Conservation (phyloP, 257 asterid genomes). For the Cruciata laevipes region DNA sequence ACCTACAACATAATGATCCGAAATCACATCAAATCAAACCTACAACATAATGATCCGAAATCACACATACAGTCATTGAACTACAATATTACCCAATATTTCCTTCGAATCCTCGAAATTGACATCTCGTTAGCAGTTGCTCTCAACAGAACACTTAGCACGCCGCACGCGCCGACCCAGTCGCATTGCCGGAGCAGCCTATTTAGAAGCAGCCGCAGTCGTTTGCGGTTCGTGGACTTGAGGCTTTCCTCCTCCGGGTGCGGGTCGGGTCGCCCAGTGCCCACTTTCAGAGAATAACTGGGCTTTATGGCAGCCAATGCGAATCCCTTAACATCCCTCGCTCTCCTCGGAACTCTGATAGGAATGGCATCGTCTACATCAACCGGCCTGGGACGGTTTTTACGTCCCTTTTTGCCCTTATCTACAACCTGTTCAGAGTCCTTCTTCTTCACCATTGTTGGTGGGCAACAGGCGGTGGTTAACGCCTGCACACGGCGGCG, state of each 20-base stretch:
- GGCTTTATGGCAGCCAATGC: conserved; percentile 39
- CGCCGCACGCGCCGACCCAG: conserved; percentile 78
- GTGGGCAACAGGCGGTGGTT: too few relatives aligned
- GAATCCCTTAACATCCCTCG: conserved; percentile 26
- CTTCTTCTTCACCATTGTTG: neutral
- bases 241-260: conserved; percentile 31
- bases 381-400: neutral
- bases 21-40: neutral
- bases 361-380: conserved; percentile 23
- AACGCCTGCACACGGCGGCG: neutral
- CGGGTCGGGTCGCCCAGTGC: conserved; percentile 26
- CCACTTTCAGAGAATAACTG: conserved; percentile 48
- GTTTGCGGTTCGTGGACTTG: conserved; percentile 42
- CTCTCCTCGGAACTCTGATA: conserved; percentile 13
- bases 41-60: too few relatives aligned
- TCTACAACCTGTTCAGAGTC: neutral
- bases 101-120: conserved; percentile 41
- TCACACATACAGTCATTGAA: too few relatives aligned
- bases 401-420: neutral
- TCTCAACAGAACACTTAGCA: conserved; percentile 55
- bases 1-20: neutral
- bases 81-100: conserved; percentile 44
- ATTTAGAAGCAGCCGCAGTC: conserved; percentile 37
- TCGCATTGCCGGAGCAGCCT: conserved; percentile 41
- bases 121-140: conserved; percentile 43